phyloP scores from a whole-genome alignment of 2,329 filamentous ascomycete genomes.

The Botrytis medusae region DNA sequence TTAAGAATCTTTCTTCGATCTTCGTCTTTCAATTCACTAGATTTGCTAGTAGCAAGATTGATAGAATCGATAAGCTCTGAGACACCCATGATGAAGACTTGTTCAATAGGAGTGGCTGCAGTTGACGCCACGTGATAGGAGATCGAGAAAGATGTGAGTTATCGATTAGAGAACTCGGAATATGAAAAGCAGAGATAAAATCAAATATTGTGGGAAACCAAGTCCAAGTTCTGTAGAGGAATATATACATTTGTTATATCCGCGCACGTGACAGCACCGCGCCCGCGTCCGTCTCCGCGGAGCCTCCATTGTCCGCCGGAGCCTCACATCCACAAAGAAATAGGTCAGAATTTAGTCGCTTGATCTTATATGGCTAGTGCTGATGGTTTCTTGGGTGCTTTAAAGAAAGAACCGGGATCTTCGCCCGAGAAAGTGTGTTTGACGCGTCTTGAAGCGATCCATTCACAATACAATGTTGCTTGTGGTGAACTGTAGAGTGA shows the following conservation, averaged over 20 bases:
- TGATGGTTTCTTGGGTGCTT: neutral
- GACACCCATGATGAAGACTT: neutral
- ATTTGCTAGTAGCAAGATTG: neutral
- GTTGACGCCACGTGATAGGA: neutral
- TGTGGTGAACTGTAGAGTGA: neutral
- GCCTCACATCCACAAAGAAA: neutral
- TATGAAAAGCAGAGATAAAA: too few relatives aligned
- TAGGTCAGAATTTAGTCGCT: neutral
- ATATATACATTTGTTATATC: neutral
- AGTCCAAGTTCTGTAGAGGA: neutral
- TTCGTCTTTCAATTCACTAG: neutral
- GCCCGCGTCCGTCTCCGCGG: neutral
- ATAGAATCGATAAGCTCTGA: constrained; percentile 16
- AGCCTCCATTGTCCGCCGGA: neutral
- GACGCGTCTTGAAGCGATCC: neutral
- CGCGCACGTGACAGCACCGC: neutral
- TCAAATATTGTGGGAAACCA: neutral
- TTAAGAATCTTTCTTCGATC: neutral
- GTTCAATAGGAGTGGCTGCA: too few relatives aligned
- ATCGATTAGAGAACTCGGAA: too few relatives aligned
- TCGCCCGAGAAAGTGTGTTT: neutral
- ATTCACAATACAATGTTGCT: neutral
- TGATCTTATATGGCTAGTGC: neutral
- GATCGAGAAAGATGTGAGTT: too few relatives aligned
- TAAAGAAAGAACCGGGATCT: too few relatives aligned